Conservation (phyloP, 2,329 filamentous ascomycete genomes). For the Erysiphe neolycopersici region DNA sequence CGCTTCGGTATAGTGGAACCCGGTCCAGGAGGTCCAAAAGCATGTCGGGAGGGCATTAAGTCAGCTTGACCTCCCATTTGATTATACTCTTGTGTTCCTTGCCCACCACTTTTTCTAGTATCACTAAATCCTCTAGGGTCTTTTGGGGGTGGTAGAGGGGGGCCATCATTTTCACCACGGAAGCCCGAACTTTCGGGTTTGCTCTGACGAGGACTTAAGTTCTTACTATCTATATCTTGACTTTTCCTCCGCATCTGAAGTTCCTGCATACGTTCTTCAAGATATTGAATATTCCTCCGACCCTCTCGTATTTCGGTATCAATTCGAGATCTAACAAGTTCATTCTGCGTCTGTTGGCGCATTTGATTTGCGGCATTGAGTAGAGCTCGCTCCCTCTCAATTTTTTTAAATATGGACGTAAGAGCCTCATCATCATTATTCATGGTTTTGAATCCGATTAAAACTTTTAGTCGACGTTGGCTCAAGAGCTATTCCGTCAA, state of each 20-base stretch:
- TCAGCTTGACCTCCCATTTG: conserved; percentile 39
- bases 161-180: conserved; percentile 19
- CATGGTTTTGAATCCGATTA: conserved; percentile 10
- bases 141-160: conserved; percentile 48
- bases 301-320: conserved; percentile 89
- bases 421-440: conserved; percentile 39
- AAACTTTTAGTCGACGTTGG: too few species aligned
- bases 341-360: conserved; percentile 88
- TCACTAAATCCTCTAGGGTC: conserved; percentile 26
- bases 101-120: conserved; percentile 29
- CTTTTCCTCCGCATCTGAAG: conserved; percentile 58
- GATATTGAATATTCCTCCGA: conserved; percentile 77
- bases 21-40: conserved; percentile 49
- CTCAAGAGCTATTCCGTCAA: too few species aligned
- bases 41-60: conserved; percentile 56
- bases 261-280: conserved; percentile 76
- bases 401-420: conserved; percentile 80
- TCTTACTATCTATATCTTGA: conserved; percentile 40
- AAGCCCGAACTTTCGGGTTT: conserved; percentile 20
- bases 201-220: conserved; percentile 20
- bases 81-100: conserved; percentile 29
- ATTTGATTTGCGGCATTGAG: conserved; percentile 86
- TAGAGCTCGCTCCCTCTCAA: conserved; percentile 85
- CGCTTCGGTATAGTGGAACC: conserved; percentile 43
- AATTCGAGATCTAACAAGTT: conserved; percentile 65